Base-by-base conservation (phyloP, 2,329 filamentous ascomycete genomes). In the Fusarium brevicatenulatum region DNA sequence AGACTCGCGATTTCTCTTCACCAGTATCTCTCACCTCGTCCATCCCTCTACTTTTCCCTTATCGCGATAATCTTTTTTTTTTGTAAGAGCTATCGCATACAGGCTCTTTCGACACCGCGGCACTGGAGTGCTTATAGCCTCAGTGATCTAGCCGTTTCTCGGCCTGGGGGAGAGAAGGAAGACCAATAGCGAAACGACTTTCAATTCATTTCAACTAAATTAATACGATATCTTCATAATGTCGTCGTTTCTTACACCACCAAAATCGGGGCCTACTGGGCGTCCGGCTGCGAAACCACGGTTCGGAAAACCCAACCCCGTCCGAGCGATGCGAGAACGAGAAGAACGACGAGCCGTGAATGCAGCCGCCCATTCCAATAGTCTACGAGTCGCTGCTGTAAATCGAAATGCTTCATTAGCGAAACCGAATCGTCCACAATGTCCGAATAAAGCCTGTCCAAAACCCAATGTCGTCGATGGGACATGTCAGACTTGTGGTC, bases 401-500 rank as follows among this genome's bases (percentile, higher is more conserved):
- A 77, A 80, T 63, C 76, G 80, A 55, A 76, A 74, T 61, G 76
- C 78, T 70, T 74, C 80, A 52, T 71, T 83, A 69, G 75, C 82
- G 56, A 69, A 78, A 21, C 80, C 81, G 2, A 77, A 81, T 36
- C 81, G 83, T 9, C 82, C 81, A 46, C 84, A 83, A 72, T 91
- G 89, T 80, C 88, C 88, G 18, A 91, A 91, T 78, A 87, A 89
- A 67, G 82, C 84, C 54, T 92, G 90, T 80, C 84, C 85, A n/a
- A 88, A 87, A 59, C 89, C 89, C 21, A 87, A 90, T 62, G 87
- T 92, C 55, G 85, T 88, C 58, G 89, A 91, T 74, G 90, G 90
- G 42, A 88, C 93, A 74, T 98, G 96, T 83, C 90, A 91, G 69
- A 92, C 90, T 52, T 98, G 96, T 82, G 95, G 95, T 87, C 91